These are phyloP conservation scores for Aspergillus brunneoviolaceus DNA, from an alignment of 2,329 filamentous ascomycete species.

Conservation along the genomic window DNA sequence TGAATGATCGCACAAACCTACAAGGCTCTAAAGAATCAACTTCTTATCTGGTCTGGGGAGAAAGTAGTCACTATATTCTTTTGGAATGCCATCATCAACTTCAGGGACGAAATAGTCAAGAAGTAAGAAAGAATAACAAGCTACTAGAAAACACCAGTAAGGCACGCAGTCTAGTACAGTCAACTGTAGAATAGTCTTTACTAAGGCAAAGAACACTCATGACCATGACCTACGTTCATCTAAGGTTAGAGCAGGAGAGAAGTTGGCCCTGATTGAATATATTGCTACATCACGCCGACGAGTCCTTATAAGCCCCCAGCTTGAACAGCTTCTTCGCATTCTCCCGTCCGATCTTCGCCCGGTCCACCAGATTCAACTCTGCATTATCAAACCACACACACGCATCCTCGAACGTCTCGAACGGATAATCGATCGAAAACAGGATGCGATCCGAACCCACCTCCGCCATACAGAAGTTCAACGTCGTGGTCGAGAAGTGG, in stretches of 20 bases:
- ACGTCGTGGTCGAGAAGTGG: conserved; percentile 42
- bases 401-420: conserved; percentile 41
- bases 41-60: no score
- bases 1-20: no score
- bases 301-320: conserved; percentile 35
- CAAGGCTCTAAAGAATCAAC: no score
- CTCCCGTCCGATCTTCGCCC: conserved; percentile 46
- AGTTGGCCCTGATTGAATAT: neutral
- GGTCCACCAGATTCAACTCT: conserved; percentile 39
- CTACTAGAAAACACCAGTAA: no score
- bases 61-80: no score
- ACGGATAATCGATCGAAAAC: conserved; percentile 45
- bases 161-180: no score
- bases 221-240: neutral
- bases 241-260: neutral
- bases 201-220: no score
- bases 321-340: conserved; percentile 49
- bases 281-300: conserved; percentile 19
- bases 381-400: conserved; percentile 47
- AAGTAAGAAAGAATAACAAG: no score
- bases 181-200: no score
- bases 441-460: conserved; percentile 41
- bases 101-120: no score
- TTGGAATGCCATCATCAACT: no score
- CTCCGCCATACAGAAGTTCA: conserved; percentile 43